Evolutionary conservation across 345 rosid genomes (phyloP).

Genomic region (Lumnitzera littorea): DNA sequence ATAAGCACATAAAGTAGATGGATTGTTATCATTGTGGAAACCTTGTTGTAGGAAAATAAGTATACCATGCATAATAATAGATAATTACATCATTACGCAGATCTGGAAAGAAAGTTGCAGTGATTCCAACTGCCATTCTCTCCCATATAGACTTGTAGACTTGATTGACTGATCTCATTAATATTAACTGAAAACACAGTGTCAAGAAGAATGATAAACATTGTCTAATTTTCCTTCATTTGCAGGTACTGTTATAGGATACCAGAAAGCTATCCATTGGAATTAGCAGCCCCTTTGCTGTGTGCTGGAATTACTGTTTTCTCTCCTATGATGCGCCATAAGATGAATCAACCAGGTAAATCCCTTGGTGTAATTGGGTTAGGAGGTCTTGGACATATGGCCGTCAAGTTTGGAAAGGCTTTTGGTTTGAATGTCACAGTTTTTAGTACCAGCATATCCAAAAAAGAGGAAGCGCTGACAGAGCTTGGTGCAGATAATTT

Average conservation of each 20-base stretch:
- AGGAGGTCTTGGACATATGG: conserved; percentile 96
- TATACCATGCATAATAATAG: too few species aligned
- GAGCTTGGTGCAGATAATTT: conserved; percentile 61
- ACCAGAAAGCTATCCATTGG: conserved; percentile 59
- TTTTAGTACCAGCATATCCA: conserved; percentile 69
- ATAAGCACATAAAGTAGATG: too few species aligned
- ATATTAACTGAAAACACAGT: not conserved
- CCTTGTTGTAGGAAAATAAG: too few species aligned
- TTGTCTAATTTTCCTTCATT: conserved; percentile 4
- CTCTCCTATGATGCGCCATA: conserved; percentile 71
- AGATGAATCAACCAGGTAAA: conserved; percentile 81
- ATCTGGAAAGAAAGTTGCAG: too few species aligned
- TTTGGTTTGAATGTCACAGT: conserved; percentile 77
- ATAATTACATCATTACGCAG: too few species aligned
- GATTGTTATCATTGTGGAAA: too few species aligned
- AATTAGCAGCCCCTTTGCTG: conserved; percentile 74
- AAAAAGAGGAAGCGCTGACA: conserved; percentile 74
- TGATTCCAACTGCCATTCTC: too few species aligned
- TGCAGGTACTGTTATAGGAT: conserved; percentile 77
- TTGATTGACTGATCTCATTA: not conserved
- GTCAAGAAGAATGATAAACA: not conserved
- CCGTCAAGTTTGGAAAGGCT: conserved; percentile 92
- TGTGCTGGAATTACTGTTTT: conserved; percentile 92
- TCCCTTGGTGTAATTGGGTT: conserved; percentile 80
- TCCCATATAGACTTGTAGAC: too few species aligned